Evolutionary conservation across 768 basidiomycete genomes (phyloP), one percentile per base, ranked within the genome.

Genomic region (Rhizopogon sp.): DNA sequence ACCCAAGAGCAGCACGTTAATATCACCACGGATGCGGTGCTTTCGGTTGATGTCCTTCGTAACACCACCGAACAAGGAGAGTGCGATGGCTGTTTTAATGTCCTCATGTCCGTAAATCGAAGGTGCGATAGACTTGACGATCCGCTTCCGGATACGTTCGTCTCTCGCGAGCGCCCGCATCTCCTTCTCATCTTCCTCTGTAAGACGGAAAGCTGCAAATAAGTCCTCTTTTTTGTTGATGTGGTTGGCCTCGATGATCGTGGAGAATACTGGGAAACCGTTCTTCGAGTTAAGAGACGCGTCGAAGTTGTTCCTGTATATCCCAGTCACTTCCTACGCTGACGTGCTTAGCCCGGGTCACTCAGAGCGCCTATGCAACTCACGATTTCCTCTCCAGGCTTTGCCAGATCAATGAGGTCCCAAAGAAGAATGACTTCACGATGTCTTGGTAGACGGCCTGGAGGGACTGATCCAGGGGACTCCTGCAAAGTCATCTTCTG

Each of bases 71-170:
- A 99, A 98, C 39, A 99, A 84, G 1, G 93, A 93, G 50, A 99
- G 80, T 1, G 97, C 95, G 60, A 99, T 76, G 31, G 94, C 97
- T 0, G 96, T 97, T 74, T 98, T 98, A 79, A 99, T 98, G 68
- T 98, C 90, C 68, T 98, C 97, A 69, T 99, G 97, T 3, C 97
- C 97, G 63, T 98, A 99, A 70, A 99, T 98, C 39, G 94, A 97
- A 0, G 97, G 97, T 2, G 97, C 97, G 55, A 99, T 97, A 11
- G 93, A 97, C 72, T 99, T 99, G 75, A 98, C 83, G 68, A 99
- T 96, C 25, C 97, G 87, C 71, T 97, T 98, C 59, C 92, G 85
- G 62, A 99, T 96, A 50, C 97, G 88, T 52, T 94, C 93, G 65
- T 98, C 96, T 20, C 85, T 84, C 3, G 92, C 85, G 45, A 98